phyloP scores from a whole-genome alignment of 2,329 filamentous ascomycete genomes.

The Paecilomyces variotii region DNA sequence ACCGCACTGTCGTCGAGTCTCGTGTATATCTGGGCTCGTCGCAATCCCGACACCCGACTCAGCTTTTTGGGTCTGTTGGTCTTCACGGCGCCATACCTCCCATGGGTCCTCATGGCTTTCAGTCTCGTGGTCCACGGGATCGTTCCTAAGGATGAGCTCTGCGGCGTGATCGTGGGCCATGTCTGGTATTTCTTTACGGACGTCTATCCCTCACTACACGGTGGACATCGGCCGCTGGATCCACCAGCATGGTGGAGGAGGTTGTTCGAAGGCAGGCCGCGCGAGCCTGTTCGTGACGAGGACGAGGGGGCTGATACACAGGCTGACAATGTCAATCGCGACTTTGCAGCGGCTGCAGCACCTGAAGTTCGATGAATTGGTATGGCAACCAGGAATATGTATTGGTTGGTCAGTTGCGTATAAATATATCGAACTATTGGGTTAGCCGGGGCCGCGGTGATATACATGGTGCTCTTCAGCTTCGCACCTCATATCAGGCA shows the following conservation, averaged over 20 bases:
- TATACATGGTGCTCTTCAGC: background rate
- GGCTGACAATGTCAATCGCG: conserved; percentile 21
- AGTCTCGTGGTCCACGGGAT: conserved; percentile 83
- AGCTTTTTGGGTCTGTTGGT: conserved; percentile 83
- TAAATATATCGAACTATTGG: too few species aligned
- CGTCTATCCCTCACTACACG: conserved; percentile 86
- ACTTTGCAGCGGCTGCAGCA: conserved; percentile 26
- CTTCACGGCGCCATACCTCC: conserved; percentile 88
- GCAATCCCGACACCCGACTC: conserved; percentile 84
- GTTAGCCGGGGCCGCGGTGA: too few species aligned
- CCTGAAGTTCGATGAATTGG: conserved; percentile 23
- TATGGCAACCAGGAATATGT: background rate
- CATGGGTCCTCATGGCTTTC: conserved; percentile 92
- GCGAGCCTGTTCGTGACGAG: conserved; percentile 3
- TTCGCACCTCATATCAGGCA: background rate
- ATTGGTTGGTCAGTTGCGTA: too few species aligned
- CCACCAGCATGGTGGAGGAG: conserved; percentile 86
- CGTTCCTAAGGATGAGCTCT: conserved; percentile 90
- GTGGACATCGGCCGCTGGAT: conserved; percentile 75
- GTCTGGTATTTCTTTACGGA: conserved; percentile 98
- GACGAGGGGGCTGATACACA: conserved; percentile 14
- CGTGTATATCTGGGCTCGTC: conserved; percentile 95
- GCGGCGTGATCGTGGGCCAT: conserved; percentile 89
- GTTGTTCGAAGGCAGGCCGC: conserved; percentile 55
- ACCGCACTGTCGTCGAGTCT: conserved; percentile 85